Evolutionary conservation across 1,139 yeast species (phyloP).

Genomic region (Geotrichum citri-aurantii): DNA sequence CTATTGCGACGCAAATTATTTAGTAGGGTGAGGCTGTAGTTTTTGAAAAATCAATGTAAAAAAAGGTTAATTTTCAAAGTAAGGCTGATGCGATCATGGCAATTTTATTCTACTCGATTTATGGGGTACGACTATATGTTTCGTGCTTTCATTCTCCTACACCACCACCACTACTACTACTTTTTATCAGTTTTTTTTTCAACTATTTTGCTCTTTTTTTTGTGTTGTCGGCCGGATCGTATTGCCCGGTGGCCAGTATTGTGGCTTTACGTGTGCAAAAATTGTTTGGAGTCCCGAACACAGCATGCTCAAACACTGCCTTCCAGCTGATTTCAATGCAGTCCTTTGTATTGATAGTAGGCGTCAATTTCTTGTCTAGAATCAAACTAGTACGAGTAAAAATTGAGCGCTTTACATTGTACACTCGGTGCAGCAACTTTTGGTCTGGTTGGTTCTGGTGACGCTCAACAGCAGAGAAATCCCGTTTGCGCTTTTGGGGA

Average conservation of each 20-base stretch:
- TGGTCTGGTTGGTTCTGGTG: not conserved
- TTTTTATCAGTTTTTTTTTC: no score
- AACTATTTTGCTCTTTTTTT: not conserved
- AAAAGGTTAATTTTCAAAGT: not conserved
- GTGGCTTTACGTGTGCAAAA: slow-evolving; percentile 23
- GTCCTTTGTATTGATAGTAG: slow-evolving; percentile 11
- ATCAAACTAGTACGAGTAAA: not conserved
- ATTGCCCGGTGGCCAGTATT: not conserved
- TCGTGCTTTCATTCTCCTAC: no score
- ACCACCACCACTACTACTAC: no score
- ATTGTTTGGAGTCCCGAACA: slow-evolving; percentile 25
- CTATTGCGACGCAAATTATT: not conserved
- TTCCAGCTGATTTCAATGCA: slow-evolving; percentile 29
- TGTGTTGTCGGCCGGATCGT: not conserved
- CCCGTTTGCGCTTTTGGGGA: not conserved
- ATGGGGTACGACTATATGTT: no score
- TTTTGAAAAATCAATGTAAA: not conserved
- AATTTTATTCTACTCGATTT: no score
- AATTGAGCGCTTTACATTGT: not conserved
- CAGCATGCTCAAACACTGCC: slow-evolving; percentile 25
- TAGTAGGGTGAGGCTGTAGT: not conserved
- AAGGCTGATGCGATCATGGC: not conserved
- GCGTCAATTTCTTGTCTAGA: slow-evolving; percentile 6
- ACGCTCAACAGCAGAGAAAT: not conserved
- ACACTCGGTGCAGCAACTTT: not conserved